Conservation (phyloP, 257 asterid species). For the Solanum chilense region DNA sequence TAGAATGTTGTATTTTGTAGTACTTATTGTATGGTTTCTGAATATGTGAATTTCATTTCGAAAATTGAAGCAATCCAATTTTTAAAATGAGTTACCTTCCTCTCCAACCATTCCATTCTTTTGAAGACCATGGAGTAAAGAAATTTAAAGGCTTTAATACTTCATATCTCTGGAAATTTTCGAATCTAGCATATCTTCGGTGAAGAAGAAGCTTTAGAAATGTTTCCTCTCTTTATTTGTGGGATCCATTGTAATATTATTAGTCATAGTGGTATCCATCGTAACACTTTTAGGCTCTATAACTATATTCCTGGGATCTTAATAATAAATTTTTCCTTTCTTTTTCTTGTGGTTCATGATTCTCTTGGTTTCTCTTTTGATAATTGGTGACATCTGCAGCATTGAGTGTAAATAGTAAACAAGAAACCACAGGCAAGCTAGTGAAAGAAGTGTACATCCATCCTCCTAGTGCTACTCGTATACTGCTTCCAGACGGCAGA, state of each 20-base stretch:
- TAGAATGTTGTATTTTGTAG: neutral
- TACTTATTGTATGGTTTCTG: neutral
- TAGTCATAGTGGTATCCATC: neutral
- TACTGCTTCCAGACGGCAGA: constrained; percentile 74
- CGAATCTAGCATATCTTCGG: neutral
- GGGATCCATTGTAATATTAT: neutral
- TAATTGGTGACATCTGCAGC: constrained; percentile 27
- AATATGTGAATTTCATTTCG: neutral
- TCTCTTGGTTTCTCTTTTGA: neutral
- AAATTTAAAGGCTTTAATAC: neutral
- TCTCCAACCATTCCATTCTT: neutral
- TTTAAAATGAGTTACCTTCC: neutral
- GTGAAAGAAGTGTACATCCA: constrained; percentile 45
- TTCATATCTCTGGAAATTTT: neutral
- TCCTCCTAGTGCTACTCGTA: constrained; percentile 60
- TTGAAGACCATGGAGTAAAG: neutral
- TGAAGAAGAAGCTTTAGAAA: neutral
- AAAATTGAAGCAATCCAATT: neutral
- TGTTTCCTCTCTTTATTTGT: neutral
- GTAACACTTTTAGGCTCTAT: neutral
- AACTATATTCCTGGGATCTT: neutral
- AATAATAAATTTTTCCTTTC: too few relatives aligned
- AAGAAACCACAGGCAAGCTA: constrained; percentile 15
- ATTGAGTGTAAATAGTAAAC: constrained; percentile 26
- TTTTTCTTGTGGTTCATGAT: neutral